phyloP scores from a whole-genome alignment of 106 monocot genomes.

The Dendrobium chrysotoxum region DNA sequence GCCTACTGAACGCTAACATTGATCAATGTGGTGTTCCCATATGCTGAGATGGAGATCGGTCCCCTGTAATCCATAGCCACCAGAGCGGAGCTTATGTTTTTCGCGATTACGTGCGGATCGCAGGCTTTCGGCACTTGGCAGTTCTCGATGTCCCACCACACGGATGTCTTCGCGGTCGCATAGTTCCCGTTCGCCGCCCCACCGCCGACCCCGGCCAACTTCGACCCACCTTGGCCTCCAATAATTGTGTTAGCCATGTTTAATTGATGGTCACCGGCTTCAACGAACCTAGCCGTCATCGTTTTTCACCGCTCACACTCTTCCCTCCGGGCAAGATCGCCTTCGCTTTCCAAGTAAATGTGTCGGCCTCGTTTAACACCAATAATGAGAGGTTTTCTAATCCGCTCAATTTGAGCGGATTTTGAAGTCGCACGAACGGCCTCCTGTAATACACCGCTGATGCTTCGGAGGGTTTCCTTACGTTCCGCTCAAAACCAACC shows the following conservation, averaged over 20 bases:
- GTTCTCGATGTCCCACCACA: slow-evolving; percentile 92
- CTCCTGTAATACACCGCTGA: too few relatives aligned
- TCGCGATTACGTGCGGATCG: slow-evolving; percentile 52
- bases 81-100: slow-evolving; percentile 58
- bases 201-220: slow-evolving; percentile 1
- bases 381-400: too few relatives aligned
- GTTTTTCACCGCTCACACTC: too few relatives aligned
- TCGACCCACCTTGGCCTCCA: slow-evolving; percentile 17
- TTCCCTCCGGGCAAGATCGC: too few relatives aligned
- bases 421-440: too few relatives aligned
- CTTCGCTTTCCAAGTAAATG: too few relatives aligned
- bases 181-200: slow-evolving; percentile 26
- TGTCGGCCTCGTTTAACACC: too few relatives aligned
- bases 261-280: background rate
- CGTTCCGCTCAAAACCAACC: too few relatives aligned
- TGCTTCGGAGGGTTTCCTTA: too few relatives aligned
- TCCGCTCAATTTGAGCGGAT: too few relatives aligned
- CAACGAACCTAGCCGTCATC: background rate
- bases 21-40: slow-evolving; percentile 44
- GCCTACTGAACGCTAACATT: slow-evolving; percentile 29
- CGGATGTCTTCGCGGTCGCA: slow-evolving; percentile 52
- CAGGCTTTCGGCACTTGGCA: slow-evolving; percentile 47
- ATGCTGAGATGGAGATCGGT: slow-evolving; percentile 46
- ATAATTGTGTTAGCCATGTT: background rate
- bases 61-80: slow-evolving; percentile 43